phyloP scores from a whole-genome alignment of 2,329 filamentous ascomycete genomes.

The Capronia epimyces region DNA sequence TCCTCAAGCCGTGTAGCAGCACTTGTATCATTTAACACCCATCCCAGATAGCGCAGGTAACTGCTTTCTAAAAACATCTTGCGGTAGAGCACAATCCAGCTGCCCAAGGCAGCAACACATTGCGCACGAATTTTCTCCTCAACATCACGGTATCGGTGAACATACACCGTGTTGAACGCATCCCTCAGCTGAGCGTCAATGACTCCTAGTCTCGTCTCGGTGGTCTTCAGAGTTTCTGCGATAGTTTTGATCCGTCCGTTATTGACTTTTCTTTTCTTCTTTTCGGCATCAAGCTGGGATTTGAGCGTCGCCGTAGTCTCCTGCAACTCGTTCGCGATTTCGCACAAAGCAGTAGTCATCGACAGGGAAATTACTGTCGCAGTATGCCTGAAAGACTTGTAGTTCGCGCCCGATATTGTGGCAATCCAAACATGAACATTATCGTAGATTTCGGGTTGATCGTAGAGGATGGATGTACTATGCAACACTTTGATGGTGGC shows the following conservation, averaged over 20 bases:
- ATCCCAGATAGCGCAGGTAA: conserved; percentile 89
- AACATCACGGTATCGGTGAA: conserved; percentile 91
- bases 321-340: conserved; percentile 64
- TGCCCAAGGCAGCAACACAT: conserved; percentile 77
- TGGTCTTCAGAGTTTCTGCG: conserved; percentile 65
- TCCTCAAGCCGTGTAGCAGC: conserved; percentile 75
- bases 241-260: conserved; percentile 71
- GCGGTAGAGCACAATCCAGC: conserved; percentile 81
- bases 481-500: conserved; percentile 72
- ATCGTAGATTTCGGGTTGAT: conserved; percentile 69
- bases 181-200: conserved; percentile 71
- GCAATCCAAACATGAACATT: conserved; percentile 86
- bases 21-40: conserved; percentile 82
- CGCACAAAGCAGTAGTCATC: conserved; percentile 71
- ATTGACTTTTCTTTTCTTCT: conserved; percentile 66
- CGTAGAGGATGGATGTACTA: conserved; percentile 75
- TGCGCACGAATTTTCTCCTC: conserved; percentile 84
- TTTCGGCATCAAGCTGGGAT: conserved; percentile 72
- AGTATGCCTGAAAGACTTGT: conserved; percentile 89
- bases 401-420: conserved; percentile 80
- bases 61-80: conserved; percentile 84
- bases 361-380: conserved; percentile 78
- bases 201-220: conserved; percentile 62
- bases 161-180: conserved; percentile 86
- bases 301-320: conserved; percentile 68